Evolutionary conservation across 176 grass and related monocot species (phyloP).

Genomic region (Oryza officinalis): DNA sequence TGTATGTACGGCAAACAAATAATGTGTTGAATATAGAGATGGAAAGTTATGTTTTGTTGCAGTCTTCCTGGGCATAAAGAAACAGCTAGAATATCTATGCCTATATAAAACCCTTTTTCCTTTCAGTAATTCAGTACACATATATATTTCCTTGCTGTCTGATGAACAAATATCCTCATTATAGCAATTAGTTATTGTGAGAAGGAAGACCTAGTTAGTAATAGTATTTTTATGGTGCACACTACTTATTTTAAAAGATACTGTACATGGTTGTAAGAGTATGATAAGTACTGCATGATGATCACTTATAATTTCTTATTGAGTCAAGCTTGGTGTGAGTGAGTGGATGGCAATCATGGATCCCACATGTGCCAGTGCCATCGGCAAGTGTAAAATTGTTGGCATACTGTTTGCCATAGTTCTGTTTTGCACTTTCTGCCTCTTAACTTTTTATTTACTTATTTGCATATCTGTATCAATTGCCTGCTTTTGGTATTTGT

Average conservation of each 20-base stretch:
- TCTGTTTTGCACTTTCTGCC: neutral
- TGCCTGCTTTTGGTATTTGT: neutral
- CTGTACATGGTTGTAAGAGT: neutral
- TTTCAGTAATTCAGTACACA: neutral
- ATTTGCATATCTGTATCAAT: neutral
- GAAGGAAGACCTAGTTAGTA: neutral
- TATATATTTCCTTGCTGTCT: neutral
- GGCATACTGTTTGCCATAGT: neutral
- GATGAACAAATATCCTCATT: neutral
- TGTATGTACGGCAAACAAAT: neutral
- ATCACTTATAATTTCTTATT: neutral
- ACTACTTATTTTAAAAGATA: neutral
- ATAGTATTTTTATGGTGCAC: neutral
- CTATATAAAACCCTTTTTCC: neutral
- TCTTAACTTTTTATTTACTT: neutral
- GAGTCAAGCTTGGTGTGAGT: neutral
- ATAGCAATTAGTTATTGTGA: neutral
- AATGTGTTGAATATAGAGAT: neutral
- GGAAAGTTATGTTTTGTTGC: neutral
- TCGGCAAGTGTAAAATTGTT: neutral
- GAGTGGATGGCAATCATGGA: no score
- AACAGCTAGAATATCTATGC: neutral
- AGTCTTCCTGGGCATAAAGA: neutral
- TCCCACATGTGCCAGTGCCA: neutral
- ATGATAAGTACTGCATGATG: neutral